phyloP scores from a whole-genome alignment of 73 alveolate genomes.

The Blepharisma stoltei region DNA sequence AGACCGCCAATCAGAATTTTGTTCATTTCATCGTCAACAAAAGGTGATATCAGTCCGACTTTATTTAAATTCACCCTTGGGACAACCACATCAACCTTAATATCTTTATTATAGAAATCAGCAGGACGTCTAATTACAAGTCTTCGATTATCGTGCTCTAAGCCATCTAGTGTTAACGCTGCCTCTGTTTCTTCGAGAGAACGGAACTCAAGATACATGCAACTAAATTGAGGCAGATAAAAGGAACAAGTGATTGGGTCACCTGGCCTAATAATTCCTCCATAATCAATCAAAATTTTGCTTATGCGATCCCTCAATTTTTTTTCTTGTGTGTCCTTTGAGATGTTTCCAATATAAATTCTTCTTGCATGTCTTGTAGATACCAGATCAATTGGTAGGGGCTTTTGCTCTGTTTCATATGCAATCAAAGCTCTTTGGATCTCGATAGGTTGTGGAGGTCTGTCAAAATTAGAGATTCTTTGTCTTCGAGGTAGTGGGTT shows the following conservation, averaged over 20 bases:
- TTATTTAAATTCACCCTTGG: slow-evolving; percentile 48
- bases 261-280: slow-evolving; percentile 53
- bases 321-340: slow-evolving; percentile 21
- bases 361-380: slow-evolving; percentile 50
- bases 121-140: slow-evolving; percentile 54
- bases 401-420: background rate
- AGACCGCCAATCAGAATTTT: slow-evolving; percentile 63
- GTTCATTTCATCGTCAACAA: slow-evolving; percentile 55
- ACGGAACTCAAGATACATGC: slow-evolving; percentile 57
- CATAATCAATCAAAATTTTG: slow-evolving; percentile 38
- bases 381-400: background rate
- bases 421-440: background rate
- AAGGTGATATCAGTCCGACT: slow-evolving; percentile 47
- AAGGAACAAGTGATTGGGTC: slow-evolving; percentile 43
- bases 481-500: background rate
- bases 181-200: slow-evolving; percentile 56
- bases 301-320: slow-evolving; percentile 38
- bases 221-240: slow-evolving; percentile 47
- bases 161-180: slow-evolving; percentile 50
- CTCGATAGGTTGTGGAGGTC: slow-evolving; percentile 22
- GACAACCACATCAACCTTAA: slow-evolving; percentile 32
- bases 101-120: slow-evolving; percentile 49
- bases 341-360: slow-evolving; percentile 60
- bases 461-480: slow-evolving; percentile 22
- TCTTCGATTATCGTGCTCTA: slow-evolving; percentile 33